Conservation (phyloP, 2,329 filamentous ascomycete genomes). For the Penicillium sp. region DNA sequence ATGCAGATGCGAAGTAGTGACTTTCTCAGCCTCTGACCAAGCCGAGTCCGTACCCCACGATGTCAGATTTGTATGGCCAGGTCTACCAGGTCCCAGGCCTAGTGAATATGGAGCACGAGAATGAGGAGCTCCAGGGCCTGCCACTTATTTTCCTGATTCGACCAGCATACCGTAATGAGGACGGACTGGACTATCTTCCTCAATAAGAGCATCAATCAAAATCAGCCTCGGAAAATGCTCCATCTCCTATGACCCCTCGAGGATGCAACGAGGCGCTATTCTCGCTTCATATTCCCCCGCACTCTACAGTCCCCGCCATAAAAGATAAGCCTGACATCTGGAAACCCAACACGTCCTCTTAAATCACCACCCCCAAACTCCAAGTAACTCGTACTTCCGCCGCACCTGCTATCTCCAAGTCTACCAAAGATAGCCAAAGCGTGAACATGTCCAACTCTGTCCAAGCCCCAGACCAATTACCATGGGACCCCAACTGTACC, state of each 20-base stretch:
- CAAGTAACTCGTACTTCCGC: too few relatives aligned
- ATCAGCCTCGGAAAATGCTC: background rate
- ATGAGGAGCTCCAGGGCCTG: too few relatives aligned
- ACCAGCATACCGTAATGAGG: background rate
- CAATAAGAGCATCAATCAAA: background rate
- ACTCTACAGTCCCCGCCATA: background rate
- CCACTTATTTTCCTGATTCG: background rate
- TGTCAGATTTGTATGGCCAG: too few relatives aligned
- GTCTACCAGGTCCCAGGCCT: background rate
- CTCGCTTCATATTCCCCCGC: background rate
- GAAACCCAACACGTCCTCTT: background rate
- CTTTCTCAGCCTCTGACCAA: background rate
- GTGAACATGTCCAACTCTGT: conserved; percentile 7
- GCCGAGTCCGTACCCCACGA: background rate
- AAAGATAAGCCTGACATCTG: conserved; percentile 1
- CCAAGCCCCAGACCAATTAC: conserved; percentile 38
- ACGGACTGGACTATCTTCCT: too few relatives aligned
- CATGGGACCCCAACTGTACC: conserved; percentile 54
- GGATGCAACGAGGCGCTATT: too few relatives aligned
- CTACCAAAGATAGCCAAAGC: background rate
- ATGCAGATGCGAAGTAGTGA: conserved; percentile 2
- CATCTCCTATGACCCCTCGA: too few relatives aligned
- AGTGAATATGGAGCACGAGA: background rate
- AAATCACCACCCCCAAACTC: background rate
- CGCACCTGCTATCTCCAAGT: background rate